Conservation (phyloP, 306 rosid species). For the Vigna reflexopilosa region DNA sequence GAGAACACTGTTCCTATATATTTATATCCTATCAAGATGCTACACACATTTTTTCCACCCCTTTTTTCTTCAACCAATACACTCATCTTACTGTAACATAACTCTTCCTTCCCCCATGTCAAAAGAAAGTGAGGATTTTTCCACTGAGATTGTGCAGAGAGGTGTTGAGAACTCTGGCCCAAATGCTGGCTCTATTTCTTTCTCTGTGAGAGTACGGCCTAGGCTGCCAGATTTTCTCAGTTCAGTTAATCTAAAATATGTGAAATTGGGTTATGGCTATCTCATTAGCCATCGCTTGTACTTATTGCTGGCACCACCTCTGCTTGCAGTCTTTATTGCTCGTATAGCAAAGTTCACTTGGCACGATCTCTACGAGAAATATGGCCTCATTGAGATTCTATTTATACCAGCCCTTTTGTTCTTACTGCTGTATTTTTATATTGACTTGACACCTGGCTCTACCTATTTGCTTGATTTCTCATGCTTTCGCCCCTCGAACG, state of each 20-base stretch:
- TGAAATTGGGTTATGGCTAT: slow-evolving; percentile 57
- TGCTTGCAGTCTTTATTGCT: slow-evolving; percentile 42
- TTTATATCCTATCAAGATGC: slow-evolving; percentile 24
- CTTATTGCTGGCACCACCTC: slow-evolving; percentile 44
- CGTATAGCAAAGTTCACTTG: slow-evolving; percentile 40
- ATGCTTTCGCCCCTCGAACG: slow-evolving; percentile 70
- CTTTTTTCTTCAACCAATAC: neutral
- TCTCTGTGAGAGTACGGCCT: slow-evolving; percentile 52
- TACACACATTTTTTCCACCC: neutral
- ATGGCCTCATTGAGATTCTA: slow-evolving; percentile 44
- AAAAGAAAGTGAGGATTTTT: slow-evolving; percentile 53
- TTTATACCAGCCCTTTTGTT: slow-evolving; percentile 37
- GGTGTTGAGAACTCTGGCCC: slow-evolving; percentile 44
- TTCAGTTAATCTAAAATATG: slow-evolving; percentile 59
- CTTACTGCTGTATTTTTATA: slow-evolving; percentile 40
- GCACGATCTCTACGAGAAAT: slow-evolving; percentile 28
- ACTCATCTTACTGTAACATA: neutral
- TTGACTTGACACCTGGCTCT: slow-evolving; percentile 50
- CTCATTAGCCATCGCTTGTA: slow-evolving; percentile 49
- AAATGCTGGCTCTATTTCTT: slow-evolving; percentile 49
- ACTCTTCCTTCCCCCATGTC: slow-evolving; percentile 33
- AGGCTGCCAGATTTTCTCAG: slow-evolving; percentile 58
- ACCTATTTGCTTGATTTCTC: slow-evolving; percentile 72
- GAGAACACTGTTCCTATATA: slow-evolving; percentile 26
- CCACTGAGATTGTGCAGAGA: slow-evolving; percentile 52